phyloP scores from a whole-genome alignment of 2,329 filamentous ascomycete species.

The Alternaria ventricosa region DNA sequence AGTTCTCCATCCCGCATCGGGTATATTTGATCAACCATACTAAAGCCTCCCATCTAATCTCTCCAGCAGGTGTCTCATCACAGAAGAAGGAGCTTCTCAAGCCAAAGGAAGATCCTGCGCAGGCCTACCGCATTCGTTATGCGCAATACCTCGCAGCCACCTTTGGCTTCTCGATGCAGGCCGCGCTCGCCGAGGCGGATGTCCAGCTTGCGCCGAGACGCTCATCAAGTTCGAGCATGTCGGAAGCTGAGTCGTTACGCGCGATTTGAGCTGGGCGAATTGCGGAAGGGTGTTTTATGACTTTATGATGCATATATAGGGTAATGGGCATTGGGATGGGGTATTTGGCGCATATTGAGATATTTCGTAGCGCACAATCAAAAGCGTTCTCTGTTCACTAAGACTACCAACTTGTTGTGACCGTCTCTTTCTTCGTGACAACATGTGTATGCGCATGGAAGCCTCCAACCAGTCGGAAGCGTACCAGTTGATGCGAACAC shows the following conservation, averaged over 20 bases:
- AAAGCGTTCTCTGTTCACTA: slow-evolving; percentile 16
- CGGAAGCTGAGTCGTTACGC: slow-evolving; percentile 45
- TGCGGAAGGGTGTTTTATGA: slow-evolving; percentile 18
- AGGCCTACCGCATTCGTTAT: slow-evolving; percentile 47
- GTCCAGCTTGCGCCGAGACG: slow-evolving; percentile 44
- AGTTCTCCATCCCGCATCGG: slow-evolving; percentile 49
- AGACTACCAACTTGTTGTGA: neutral
- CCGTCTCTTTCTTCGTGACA: neutral
- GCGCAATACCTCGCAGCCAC: slow-evolving; percentile 49
- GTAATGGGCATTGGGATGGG: slow-evolving; percentile 30
- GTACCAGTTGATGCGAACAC: neutral
- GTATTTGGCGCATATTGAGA: slow-evolving; percentile 25
- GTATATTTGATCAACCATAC: slow-evolving; percentile 49
- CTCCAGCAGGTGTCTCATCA: slow-evolving; percentile 38
- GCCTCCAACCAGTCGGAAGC: neutral
- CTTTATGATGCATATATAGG: slow-evolving; percentile 31
- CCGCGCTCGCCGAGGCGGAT: slow-evolving; percentile 47
- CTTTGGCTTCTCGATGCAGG: slow-evolving; percentile 50
- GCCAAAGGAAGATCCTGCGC: slow-evolving; percentile 39
- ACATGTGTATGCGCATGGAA: neutral
- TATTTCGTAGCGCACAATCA: slow-evolving; percentile 22
- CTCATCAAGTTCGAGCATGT: slow-evolving; percentile 42
- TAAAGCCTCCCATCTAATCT: slow-evolving; percentile 46
- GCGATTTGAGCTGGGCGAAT: slow-evolving; percentile 27
- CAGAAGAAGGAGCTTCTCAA: slow-evolving; percentile 42